A percentile compares a stretch with the other conserved stretches of the same genome.
These are phyloP conservation scores for Cyberlindnera lachancei DNA, from an alignment of 805 yeast species.

Conservation along the genomic window DNA sequence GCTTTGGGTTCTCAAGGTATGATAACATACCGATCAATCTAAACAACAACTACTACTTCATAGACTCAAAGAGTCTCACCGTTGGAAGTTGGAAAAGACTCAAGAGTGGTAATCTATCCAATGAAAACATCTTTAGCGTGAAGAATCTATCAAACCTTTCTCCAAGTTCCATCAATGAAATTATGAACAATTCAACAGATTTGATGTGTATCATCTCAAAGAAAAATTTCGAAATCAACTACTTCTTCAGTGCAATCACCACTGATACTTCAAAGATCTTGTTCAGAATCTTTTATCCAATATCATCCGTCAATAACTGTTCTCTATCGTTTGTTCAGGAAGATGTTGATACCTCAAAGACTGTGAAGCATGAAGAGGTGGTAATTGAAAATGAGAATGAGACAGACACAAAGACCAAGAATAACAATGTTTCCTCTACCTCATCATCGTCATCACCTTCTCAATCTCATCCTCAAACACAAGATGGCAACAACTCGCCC, in stretches of 20 bases:
- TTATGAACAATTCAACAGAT: slow-evolving; percentile 62
- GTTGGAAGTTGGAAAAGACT: slow-evolving; percentile 81
- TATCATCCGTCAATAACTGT: slow-evolving; percentile 50
- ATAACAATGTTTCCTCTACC: too few relatives aligned
- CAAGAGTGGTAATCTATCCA: slow-evolving; percentile 48
- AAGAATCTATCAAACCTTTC: slow-evolving; percentile 51
- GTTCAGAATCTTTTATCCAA: slow-evolving; percentile 67
- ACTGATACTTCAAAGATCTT: slow-evolving; percentile 55
- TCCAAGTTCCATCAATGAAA: slow-evolving; percentile 54
- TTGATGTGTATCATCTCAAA: slow-evolving; percentile 62
- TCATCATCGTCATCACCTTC: too few relatives aligned
- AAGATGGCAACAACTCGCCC: slow-evolving; percentile 21
- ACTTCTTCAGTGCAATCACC: slow-evolving; percentile 70
- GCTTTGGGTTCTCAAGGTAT: slow-evolving; percentile 22
- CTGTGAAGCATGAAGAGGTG: too few relatives aligned
- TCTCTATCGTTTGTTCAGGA: slow-evolving; percentile 34
- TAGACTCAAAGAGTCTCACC: slow-evolving; percentile 59
- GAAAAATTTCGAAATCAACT: slow-evolving; percentile 65
- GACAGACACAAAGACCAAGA: too few relatives aligned
- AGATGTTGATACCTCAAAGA: too few relatives aligned
- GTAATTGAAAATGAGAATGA: too few relatives aligned
- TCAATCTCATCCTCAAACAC: too few relatives aligned
- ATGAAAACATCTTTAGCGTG: slow-evolving; percentile 30
- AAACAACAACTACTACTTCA: slow-evolving; percentile 60
- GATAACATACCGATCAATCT: slow-evolving; percentile 43